Evolutionary conservation across 1,139 yeast species (phyloP), one percentile per base, ranked within the genome.

Genomic region (Lodderomyces oxycetoniae): DNA sequence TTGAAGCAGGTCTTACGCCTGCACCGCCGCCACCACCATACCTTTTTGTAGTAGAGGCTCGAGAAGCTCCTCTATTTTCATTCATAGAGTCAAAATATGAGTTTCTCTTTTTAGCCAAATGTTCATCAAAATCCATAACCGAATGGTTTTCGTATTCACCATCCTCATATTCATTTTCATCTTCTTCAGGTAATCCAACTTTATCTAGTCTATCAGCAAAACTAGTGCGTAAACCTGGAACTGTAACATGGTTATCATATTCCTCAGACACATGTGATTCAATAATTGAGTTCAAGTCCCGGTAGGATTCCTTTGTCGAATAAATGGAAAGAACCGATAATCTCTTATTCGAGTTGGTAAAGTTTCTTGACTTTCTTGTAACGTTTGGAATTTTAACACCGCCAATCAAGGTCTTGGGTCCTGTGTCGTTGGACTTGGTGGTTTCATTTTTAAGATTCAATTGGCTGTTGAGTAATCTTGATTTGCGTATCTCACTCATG

Each of bases 381-480:
- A 80, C 85, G 43, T 74, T 76, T 16, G 89, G 89, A 39, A 81
- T 76, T 38, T 67, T 69, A 27, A 81, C 79, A 42, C 76, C 80
- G 10, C 83, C 73, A 33, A 81, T 66, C 27, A 67, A 53, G 1
- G 74, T 66, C 38, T 56, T 55, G 14, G 53, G 58, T 11, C 15
- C 28, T 7, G 22, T 19, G 22, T 10, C 22, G 7, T 19, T 10
- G 7, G 7, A 7, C 10, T 10, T 10, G 10, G 7, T 19, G 9
- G 14, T 16, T 11, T 12, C 9, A 21, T 23, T 30, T 25, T 55
- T 51, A 25, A 68, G 50, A 44, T 66, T 63, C 41, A 56, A 50
- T 49, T 67, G 72, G 23, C 72, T 67, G 46, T 64, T 68, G 50
- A 66, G 55, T 37, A 66, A 56, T 41, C 65, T 54, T 9, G 71